Base-by-base conservation (phyloP, 495 filamentous ascomycete species). In the Penicillium ochrochloron region DNA sequence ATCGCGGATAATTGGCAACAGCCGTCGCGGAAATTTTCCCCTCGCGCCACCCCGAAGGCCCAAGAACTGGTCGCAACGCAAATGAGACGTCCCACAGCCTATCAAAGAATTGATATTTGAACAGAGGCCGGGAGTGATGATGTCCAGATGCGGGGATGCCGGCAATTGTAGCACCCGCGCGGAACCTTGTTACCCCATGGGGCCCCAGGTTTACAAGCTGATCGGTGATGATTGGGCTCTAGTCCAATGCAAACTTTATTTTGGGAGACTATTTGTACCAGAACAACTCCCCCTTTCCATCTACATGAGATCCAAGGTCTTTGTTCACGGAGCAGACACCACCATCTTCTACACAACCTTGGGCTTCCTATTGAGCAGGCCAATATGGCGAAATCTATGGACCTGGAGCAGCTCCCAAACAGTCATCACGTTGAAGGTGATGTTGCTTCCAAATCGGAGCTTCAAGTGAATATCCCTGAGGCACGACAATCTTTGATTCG, bases 401-500 rank as follows among this genome's bases (percentile, higher is more conserved):
- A 57, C 5, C 23, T 35, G 29, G 52, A 57, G 29, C 60, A 62
- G 19, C 53, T 57, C 37, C 41, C 41, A 37, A 61, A 27, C 19
- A 46, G 42, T 19, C 42, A 46, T 46, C 57, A 61, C 42, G 15
- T 65, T 53, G 63, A 65, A 27, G 44, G 50, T 39, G 41, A 21
- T 60, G 52, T 14, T 41, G 17, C 41, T 17, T 35, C 46, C 19
- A 66, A 62, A 19, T 2, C 17, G 31, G 41, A 35, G 21, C 23
- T 15, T n/a, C 55, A 55, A 44, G 25, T 48, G 21, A 34, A 6
- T 27, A 37, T 66, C 21, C 37, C 64, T 10, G 54, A 59, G 14
- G 52, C n/a, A 29, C 33, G 61, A 39, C 66, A 68, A 27, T 57
- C 61, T 21, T 33, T 41, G 15, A 70, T 70, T 61, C 58, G 67